Evolutionary conservation across 345 rosid species (phyloP).

Genomic region (Fremontodendron californicum): DNA sequence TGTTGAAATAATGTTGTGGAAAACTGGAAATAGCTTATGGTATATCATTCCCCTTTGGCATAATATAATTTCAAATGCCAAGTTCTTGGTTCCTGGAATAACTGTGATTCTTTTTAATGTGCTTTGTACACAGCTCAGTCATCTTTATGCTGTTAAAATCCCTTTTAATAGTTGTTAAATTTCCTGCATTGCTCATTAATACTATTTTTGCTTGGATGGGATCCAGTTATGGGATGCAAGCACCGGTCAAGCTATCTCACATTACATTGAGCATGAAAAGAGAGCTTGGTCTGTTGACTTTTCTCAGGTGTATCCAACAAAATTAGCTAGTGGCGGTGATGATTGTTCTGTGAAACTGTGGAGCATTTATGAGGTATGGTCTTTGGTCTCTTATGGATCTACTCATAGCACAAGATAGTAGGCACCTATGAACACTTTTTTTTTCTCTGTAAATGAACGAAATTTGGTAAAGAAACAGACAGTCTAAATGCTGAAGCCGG

Average conservation of each 20-base stretch:
- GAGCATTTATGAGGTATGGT: constrained; percentile 80
- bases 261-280: constrained; percentile 76
- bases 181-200: not conserved
- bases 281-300: constrained; percentile 99
- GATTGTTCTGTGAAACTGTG: constrained; percentile 94
- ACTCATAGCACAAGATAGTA: not conserved
- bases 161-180: not conserved
- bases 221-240: constrained; percentile 91
- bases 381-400: not conserved
- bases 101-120: not conserved
- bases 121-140: not conserved
- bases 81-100: not conserved
- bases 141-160: not conserved
- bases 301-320: constrained; percentile 74
- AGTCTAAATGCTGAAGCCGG: not conserved
- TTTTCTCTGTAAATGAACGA: not conserved
- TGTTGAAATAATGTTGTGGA: not conserved
- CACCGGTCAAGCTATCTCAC: constrained; percentile 75
- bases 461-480: not conserved
- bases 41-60: not conserved
- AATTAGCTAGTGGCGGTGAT: constrained; percentile 95
- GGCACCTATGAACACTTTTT: not conserved
- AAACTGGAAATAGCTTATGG: not conserved
- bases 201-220: constrained; percentile 32
- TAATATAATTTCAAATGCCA: not conserved